A percentile compares a stretch with the other conserved stretches of the same genome.
Conservation (phyloP, 2,329 filamentous ascomycete species). For the Emericellopsis atlantica region DNA sequence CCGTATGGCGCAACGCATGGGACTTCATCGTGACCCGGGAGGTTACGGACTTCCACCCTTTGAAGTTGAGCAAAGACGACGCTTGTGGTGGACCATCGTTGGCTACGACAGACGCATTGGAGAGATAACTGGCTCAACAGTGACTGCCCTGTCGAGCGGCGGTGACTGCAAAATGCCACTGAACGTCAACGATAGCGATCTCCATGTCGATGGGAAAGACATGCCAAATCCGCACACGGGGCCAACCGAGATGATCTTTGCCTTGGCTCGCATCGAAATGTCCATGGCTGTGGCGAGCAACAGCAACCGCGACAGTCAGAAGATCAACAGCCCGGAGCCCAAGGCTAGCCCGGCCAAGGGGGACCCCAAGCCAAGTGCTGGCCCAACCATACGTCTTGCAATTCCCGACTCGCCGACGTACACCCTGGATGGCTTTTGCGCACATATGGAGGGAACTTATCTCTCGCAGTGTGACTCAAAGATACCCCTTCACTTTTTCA, state of each 20-base stretch:
- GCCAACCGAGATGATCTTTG: slow-evolving; percentile 48
- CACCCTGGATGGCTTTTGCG: slow-evolving; percentile 39
- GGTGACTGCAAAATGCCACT: slow-evolving; percentile 44
- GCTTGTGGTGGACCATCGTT: slow-evolving; percentile 62
- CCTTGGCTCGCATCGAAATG: slow-evolving; percentile 42
- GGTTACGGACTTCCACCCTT: slow-evolving; percentile 40
- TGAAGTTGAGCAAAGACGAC: slow-evolving; percentile 57
- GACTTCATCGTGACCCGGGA: slow-evolving; percentile 50
- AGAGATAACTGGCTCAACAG: slow-evolving; percentile 49
- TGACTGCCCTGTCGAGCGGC: slow-evolving; percentile 40
- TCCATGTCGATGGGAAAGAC: slow-evolving; percentile 44
- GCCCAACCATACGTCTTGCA: slow-evolving; percentile 29
- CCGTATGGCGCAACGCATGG: slow-evolving; percentile 55
- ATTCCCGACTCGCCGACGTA: slow-evolving; percentile 34
- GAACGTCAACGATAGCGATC: slow-evolving; percentile 49
- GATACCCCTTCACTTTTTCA: slow-evolving; percentile 47
- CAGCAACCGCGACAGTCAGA: slow-evolving; percentile 23
- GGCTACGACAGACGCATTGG: slow-evolving; percentile 56
- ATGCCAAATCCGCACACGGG: slow-evolving; percentile 32
- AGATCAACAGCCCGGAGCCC: slow-evolving; percentile 13
- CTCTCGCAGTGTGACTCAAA: slow-evolving; percentile 43
- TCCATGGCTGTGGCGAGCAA: slow-evolving; percentile 39
- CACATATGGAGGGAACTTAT: slow-evolving; percentile 43
- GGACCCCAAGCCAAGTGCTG: slow-evolving; percentile 10
- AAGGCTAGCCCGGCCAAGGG: slow-evolving; percentile 5